A percentile compares a stretch with the other conserved stretches of the same genome.
phyloP scores from a whole-genome alignment of 768 basidiomycete genomes.

The Boletus reticuloceps region DNA sequence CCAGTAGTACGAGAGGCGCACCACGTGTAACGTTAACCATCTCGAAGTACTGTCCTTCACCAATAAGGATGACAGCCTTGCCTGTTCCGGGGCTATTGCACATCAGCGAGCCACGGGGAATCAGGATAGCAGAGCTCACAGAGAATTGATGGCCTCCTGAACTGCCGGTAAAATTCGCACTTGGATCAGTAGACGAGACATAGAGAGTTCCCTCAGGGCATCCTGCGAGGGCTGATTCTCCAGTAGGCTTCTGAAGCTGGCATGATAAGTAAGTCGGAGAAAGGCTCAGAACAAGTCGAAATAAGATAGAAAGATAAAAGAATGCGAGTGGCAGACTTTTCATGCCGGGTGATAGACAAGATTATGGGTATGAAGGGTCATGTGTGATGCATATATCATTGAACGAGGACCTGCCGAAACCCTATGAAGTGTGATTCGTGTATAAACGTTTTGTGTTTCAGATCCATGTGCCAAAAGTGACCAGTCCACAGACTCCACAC shows the following conservation, averaged over 20 bases:
- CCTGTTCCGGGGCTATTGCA: conserved; percentile 40
- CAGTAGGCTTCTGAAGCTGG: conserved; percentile 47
- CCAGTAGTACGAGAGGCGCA: conserved; percentile 56
- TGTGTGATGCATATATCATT: not conserved
- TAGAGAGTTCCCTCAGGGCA: conserved; percentile 61
- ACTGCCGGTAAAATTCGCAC: conserved; percentile 47
- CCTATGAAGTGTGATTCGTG: not conserved
- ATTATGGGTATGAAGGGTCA: not conserved
- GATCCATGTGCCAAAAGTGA: not conserved
- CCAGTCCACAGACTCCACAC: not conserved
- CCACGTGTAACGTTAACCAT: conserved; percentile 53
- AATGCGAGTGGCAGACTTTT: conserved; percentile 1
- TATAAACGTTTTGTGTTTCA: not conserved
- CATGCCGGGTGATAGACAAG: conserved; percentile 7
- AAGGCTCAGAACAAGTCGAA: conserved; percentile 26
- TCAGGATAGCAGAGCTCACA: conserved; percentile 38
- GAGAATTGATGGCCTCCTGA: conserved; percentile 54
- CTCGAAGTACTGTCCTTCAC: conserved; percentile 58
- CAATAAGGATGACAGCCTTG: conserved; percentile 51
- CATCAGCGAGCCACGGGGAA: not conserved
- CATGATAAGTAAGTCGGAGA: conserved; percentile 49
- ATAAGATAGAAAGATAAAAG: conserved; percentile 1
- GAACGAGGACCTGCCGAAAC: not conserved
- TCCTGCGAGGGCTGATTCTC: conserved; percentile 43
- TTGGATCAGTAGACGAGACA: conserved; percentile 48